Evolutionary conservation across 2,329 filamentous ascomycete genomes (phyloP).

Genomic region (Scytalidium lignicola): DNA sequence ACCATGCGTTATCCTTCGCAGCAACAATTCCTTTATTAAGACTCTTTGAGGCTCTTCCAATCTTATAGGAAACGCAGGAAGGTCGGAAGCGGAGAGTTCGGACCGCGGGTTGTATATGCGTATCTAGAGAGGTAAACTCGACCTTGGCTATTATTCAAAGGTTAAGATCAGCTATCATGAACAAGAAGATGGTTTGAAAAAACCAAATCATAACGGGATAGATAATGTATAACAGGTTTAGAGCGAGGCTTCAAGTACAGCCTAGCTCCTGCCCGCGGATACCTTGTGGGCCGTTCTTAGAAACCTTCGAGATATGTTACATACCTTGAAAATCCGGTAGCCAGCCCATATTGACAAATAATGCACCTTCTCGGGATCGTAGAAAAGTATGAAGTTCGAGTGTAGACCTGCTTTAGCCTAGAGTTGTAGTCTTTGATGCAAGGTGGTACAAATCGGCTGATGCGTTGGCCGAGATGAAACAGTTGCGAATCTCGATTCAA

Average conservation of each 20-base stretch:
- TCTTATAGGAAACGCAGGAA: slow-evolving; percentile 14
- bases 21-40: slow-evolving; percentile 37
- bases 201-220: too few relatives aligned
- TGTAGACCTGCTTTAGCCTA: background rate
- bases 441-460: background rate
- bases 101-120: background rate
- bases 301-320: background rate
- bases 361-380: background rate
- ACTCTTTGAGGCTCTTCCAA: slow-evolving; percentile 44
- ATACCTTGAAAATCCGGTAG: background rate
- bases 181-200: too few relatives aligned
- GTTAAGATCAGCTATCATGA: too few relatives aligned
- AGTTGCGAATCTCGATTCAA: background rate
- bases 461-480: background rate
- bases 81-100: background rate
- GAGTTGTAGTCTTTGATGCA: background rate
- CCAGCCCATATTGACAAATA: background rate
- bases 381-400: background rate
- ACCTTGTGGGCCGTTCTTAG: background rate
- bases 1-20: slow-evolving; percentile 54
- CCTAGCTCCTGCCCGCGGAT: background rate
- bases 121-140: background rate
- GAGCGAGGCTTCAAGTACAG: background rate
- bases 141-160: background rate
- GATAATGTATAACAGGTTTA: background rate